Base-by-base conservation (phyloP, 2,329 filamentous ascomycete genomes). In the Beauveria asiatica region DNA sequence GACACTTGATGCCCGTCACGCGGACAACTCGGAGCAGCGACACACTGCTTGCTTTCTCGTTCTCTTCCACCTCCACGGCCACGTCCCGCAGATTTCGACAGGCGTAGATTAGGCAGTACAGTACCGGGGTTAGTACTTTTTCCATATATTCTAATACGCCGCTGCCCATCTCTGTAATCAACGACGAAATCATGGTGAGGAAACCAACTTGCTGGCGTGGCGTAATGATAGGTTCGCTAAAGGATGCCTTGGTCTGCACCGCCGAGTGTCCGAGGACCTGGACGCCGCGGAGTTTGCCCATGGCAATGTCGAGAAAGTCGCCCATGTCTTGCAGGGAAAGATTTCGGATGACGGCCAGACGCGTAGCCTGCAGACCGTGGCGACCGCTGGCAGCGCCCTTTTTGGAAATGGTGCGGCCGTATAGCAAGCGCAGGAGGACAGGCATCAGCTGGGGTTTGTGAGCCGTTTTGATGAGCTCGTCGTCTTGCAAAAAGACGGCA, bases 171-270 rank as follows among this genome's bases (percentile, higher is more conserved):
- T 94, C 91, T 61, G 88, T 88, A 62, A 97, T 85, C 70, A 97
- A 84, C 11, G 93, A 86, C 62, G 92, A 87, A 54, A 94, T 80
- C 90, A 97, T 94, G 70, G 95, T 96, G 56, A 96, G 76, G 70
- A 97, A 85, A 77, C 95, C 94, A 61, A 94, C 83, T 72, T 97
- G 93, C 72, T 92, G 94, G 67, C 92, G 84, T 11, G 82, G 75
- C 17, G 83, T 81, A 27, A 92, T 74, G 13, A 88, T 63, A 49
- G 89, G 83, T 30, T 79, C 74, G 1, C 78, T 71, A 53, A 92
- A 82, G 1, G 79, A 70, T 59, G 80, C 76, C 54, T 83, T 77
- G 3, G 81, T 74, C 7, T 84, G 67, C 8, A 61, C 61, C 5
- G 74, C 67, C 1, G 75, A 70, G 11, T 80, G 74, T 56, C 82